Conservation (phyloP, 306 rosid genomes). For the Canavalia ensiformis region DNA sequence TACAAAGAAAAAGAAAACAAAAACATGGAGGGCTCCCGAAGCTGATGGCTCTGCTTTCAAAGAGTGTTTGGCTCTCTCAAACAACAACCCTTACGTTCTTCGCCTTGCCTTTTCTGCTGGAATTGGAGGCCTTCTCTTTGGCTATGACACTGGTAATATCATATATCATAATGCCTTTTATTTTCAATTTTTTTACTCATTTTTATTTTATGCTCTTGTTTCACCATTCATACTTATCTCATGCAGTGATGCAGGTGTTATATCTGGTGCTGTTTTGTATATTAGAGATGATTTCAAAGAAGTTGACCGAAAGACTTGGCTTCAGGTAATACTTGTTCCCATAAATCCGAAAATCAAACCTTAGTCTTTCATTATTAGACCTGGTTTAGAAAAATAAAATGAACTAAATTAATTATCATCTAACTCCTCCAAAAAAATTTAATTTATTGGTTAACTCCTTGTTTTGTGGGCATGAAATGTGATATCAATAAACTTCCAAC, state of each 20-base stretch:
- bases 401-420: no score
- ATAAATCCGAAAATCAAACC: conserved; percentile 13
- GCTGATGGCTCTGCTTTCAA: conserved; percentile 56
- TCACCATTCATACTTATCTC: not conserved
- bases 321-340: conserved; percentile 49
- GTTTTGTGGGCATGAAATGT: no score
- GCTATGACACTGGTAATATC: conserved; percentile 54
- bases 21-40: conserved; percentile 52
- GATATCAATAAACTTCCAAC: no score
- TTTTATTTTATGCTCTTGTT: not conserved
- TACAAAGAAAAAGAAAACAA: no score
- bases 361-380: not conserved
- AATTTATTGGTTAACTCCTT: no score
- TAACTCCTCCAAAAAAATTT: no score
- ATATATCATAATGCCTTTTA: no score
- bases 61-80: conserved; percentile 52
- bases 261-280: conserved; percentile 67
- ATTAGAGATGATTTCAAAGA: conserved; percentile 63
- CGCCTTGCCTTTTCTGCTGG: conserved; percentile 59
- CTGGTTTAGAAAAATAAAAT: no score
- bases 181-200: not conserved
- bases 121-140: conserved; percentile 59
- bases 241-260: conserved; percentile 53
- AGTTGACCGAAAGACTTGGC: conserved; percentile 55
- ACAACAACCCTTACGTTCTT: conserved; percentile 57